phyloP scores from a whole-genome alignment of 371 early-diverging fungal genomes.

The Lichtheimia corymbifera region DNA sequence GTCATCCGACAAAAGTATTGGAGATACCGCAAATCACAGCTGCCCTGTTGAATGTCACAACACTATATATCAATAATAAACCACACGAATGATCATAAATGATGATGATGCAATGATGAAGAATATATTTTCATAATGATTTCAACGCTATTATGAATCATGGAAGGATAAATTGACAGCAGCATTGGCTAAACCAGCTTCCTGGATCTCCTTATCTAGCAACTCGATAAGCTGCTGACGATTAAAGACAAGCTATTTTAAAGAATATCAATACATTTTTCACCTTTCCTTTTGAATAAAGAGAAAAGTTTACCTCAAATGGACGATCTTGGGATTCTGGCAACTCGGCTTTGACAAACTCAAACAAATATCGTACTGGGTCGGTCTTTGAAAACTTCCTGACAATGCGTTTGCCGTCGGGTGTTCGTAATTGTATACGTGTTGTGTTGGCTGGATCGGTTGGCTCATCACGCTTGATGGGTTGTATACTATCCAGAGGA shows the following conservation, averaged over 20 bases:
- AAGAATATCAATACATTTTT: not conserved
- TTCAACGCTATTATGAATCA: slow-evolving; percentile 4
- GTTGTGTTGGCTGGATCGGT: slow-evolving; percentile 58
- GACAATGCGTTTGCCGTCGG: slow-evolving; percentile 68
- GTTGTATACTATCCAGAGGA: slow-evolving; percentile 48
- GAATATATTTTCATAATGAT: too few relatives aligned
- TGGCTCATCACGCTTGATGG: slow-evolving; percentile 52
- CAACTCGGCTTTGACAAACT: slow-evolving; percentile 65
- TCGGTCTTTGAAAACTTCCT: slow-evolving; percentile 67
- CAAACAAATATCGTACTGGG: slow-evolving; percentile 66
- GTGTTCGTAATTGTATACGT: slow-evolving; percentile 70
- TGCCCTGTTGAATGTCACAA: slow-evolving; percentile 8
- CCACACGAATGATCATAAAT: too few relatives aligned
- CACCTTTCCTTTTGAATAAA: not conserved
- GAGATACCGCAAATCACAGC: slow-evolving; percentile 61
- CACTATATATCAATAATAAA: too few relatives aligned
- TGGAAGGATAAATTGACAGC: slow-evolving; percentile 46
- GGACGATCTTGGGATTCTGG: slow-evolving; percentile 60
- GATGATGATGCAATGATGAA: too few relatives aligned
- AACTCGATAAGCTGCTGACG: slow-evolving; percentile 62
- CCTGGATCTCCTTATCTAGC: slow-evolving; percentile 62
- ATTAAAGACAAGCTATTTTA: slow-evolving; percentile 59
- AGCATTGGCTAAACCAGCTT: slow-evolving; percentile 70
- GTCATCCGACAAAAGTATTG: slow-evolving; percentile 75
- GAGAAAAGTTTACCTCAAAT: slow-evolving; percentile 66